Evolutionary conservation across 306 rosid species (phyloP).

Genomic region (Betula pendula): DNA sequence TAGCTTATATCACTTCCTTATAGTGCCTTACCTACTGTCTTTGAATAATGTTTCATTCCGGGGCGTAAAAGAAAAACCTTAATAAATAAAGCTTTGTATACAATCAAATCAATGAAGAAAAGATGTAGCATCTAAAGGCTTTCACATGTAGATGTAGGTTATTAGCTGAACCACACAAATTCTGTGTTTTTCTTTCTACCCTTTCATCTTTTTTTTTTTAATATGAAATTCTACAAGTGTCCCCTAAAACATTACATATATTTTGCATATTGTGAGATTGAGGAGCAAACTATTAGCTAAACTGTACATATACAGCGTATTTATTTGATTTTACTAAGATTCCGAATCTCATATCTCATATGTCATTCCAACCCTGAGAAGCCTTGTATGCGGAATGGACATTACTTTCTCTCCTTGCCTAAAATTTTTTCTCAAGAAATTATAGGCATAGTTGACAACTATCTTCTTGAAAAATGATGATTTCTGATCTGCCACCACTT

Average conservation of each 20-base stretch:
- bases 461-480: conserved; percentile 68
- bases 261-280: neutral
- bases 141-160: no score
- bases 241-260: neutral
- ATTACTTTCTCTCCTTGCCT: conserved; percentile 54
- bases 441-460: conserved; percentile 56
- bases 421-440: conserved; percentile 68
- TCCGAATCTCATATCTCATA: conserved; percentile 37
- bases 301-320: neutral
- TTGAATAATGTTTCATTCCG: no score
- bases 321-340: neutral
- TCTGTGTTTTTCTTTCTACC: no score
- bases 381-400: conserved; percentile 53
- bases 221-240: neutral
- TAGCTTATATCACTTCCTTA: no score
- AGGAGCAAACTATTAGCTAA: neutral
- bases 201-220: no score
- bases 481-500: conserved; percentile 58
- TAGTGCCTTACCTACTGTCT: no score
- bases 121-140: no score
- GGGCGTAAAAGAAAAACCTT: no score
- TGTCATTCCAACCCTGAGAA: conserved; percentile 69
- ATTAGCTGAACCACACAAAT: no score
- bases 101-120: no score
- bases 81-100: no score